phyloP scores from a whole-genome alignment of 2,329 filamentous ascomycete genomes.

The Sclerotinia trifoliorum region DNA sequence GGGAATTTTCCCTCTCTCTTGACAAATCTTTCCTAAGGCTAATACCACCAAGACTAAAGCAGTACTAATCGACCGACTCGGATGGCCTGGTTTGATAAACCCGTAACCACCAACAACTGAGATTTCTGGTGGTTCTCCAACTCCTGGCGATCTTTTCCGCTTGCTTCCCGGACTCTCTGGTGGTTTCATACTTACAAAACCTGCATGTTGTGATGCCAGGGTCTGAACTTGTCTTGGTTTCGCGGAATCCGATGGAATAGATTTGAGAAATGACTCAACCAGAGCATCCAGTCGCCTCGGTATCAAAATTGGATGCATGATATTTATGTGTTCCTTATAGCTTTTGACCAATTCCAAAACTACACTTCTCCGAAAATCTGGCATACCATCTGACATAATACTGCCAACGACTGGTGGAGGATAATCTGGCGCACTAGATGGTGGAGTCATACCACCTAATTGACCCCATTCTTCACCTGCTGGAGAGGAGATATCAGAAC shows the following conservation, averaged over 20 bases:
- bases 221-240: conserved; percentile 33
- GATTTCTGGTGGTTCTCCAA: conserved; percentile 33
- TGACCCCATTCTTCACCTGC: conserved; percentile 58
- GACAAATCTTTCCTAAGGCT: conserved; percentile 81
- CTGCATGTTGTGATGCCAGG: conserved; percentile 26
- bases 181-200: conserved; percentile 31
- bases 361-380: conserved; percentile 52
- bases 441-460: conserved; percentile 45
- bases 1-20: conserved; percentile 53
- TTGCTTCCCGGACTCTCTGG: conserved; percentile 40
- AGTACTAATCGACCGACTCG: conserved; percentile 69
- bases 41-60: conserved; percentile 80
- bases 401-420: conserved; percentile 24
- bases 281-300: conserved; percentile 50
- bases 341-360: conserved; percentile 55
- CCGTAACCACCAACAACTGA: conserved; percentile 30
- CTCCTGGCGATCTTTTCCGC: conserved; percentile 37
- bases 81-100: conserved; percentile 47
- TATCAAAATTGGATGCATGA: conserved; percentile 63
- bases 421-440: conserved; percentile 23
- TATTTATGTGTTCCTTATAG: conserved; percentile 61
- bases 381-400: conserved; percentile 47
- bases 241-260: conserved; percentile 34
- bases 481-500: conserved; percentile 54
- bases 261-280: conserved; percentile 37